phyloP scores from a whole-genome alignment of 108 stramenopile genomes.

The Cyclotella cryptica region DNA sequence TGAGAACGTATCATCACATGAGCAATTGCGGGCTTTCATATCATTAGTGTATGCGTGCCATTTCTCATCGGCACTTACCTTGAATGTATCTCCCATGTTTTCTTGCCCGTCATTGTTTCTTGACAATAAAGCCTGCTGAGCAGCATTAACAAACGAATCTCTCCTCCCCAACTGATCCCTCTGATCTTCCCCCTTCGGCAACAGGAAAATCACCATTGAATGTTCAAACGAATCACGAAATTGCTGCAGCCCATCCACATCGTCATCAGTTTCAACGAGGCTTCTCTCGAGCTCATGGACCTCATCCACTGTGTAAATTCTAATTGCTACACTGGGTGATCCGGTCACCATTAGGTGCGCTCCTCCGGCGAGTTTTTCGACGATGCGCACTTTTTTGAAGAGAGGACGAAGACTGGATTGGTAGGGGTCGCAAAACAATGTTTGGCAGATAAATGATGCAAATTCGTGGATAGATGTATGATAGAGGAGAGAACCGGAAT shows the following conservation, averaged over 20 bases:
- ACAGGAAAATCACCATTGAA: constrained; percentile 56
- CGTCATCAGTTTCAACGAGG: constrained; percentile 3
- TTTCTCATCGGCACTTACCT: too few relatives aligned
- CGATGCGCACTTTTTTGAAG: constrained; percentile 57
- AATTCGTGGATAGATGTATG: too few relatives aligned
- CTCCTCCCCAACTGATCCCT: constrained; percentile 53
- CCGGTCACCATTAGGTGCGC: constrained; percentile 67
- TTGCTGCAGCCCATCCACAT: constrained; percentile 38
- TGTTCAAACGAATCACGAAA: constrained; percentile 60
- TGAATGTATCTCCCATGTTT: neutral
- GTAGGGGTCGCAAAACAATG: too few relatives aligned
- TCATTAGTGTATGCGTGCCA: too few relatives aligned
- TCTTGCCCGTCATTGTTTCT: neutral
- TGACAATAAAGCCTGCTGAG: constrained; percentile 41
- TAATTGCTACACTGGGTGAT: constrained; percentile 47
- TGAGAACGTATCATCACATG: too few relatives aligned
- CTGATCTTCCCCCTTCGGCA: constrained; percentile 36
- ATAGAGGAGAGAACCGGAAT: too few relatives aligned
- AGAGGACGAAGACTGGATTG: constrained; percentile 50
- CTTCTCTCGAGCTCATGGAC: constrained; percentile 34
- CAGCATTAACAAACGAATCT: constrained; percentile 57
- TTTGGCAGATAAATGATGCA: too few relatives aligned
- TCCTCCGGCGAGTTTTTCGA: constrained; percentile 53
- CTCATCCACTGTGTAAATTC: constrained; percentile 48
- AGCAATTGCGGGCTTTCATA: too few relatives aligned